Percentiles rank a stretch among this genome's conserved stretches.
phyloP scores from a whole-genome alignment of 805 yeast species.

The Kodamaea jinghongensis region DNA sequence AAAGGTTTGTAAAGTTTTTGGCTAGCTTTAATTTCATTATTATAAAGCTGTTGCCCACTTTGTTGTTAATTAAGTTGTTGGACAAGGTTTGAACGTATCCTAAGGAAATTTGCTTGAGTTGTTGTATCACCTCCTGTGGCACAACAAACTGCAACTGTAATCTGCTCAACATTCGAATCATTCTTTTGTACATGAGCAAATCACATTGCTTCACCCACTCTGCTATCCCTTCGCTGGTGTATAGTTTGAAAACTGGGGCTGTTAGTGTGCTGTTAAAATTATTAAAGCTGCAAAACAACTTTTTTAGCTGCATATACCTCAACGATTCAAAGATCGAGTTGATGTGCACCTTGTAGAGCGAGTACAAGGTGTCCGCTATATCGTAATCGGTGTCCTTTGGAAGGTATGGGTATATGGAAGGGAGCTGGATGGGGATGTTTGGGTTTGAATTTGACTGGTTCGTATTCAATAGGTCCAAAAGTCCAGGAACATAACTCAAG shows the following conservation, averaged over 20 bases:
- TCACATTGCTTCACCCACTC: conserved; percentile 75
- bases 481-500: conserved; percentile 31
- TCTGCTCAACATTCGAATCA: conserved; percentile 59
- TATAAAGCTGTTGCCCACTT: conserved; percentile 50
- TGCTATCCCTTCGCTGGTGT: conserved; percentile 45
- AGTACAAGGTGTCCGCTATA: conserved; percentile 58
- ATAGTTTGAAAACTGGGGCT: conserved; percentile 58
- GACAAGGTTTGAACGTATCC: conserved; percentile 48
- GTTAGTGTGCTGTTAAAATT: conserved; percentile 57
- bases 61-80: conserved; percentile 27
- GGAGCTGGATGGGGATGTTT: conserved; percentile 23
- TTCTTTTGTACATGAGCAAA: conserved; percentile 51
- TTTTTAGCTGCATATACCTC: conserved; percentile 63
- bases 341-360: conserved; percentile 64
- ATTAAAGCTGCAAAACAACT: conserved; percentile 51
- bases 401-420: conserved; percentile 42
- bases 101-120: conserved; percentile 52
- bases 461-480: conserved; percentile 16
- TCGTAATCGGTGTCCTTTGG: conserved; percentile 50
- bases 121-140: conserved; percentile 53
- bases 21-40: conserved; percentile 54
- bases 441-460: conserved; percentile 11
- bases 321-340: conserved; percentile 61
- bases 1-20: conserved; percentile 48
- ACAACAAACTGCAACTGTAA: conserved; percentile 52